Evolutionary conservation across 805 yeast species (phyloP).

Genomic region (Lachancea cidri): DNA sequence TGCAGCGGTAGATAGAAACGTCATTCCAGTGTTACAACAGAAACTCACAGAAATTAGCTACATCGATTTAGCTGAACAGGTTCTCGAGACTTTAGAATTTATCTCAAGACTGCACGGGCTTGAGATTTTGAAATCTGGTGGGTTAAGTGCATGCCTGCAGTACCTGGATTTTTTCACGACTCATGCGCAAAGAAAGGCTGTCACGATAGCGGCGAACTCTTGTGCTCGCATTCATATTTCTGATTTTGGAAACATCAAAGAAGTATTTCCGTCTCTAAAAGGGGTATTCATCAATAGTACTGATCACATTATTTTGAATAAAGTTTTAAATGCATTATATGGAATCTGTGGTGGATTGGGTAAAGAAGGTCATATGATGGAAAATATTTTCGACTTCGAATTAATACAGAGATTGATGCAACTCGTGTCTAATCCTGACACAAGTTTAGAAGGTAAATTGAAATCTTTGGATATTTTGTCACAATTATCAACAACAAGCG

Average conservation of each 20-base stretch:
- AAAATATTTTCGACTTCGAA: conserved; percentile 21
- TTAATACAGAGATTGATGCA: conserved; percentile 33
- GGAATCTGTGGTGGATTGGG: conserved; percentile 23
- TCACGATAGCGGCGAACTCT: conserved; percentile 66
- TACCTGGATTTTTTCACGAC: conserved; percentile 84
- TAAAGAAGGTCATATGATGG: conserved; percentile 14
- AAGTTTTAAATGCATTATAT: conserved; percentile 22
- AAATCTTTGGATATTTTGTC: conserved; percentile 39
- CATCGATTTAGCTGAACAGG: conserved; percentile 91
- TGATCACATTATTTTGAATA: conserved; percentile 37
- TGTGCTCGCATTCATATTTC: conserved; percentile 43
- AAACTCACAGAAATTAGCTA: conserved; percentile 70
- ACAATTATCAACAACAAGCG: conserved; percentile 40
- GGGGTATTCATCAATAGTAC: conserved; percentile 46
- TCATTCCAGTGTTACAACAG: conserved; percentile 57
- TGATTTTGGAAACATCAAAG: conserved; percentile 46
- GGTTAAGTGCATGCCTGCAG: conserved; percentile 59
- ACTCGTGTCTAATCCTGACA: conserved; percentile 28
- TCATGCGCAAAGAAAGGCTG: conserved; percentile 82
- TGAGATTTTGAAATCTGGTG: conserved; percentile 52
- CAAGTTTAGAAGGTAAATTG: conserved; percentile 28
- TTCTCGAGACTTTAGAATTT: conserved; percentile 66
- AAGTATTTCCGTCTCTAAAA: conserved; percentile 55
- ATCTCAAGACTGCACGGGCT: conserved; percentile 52
- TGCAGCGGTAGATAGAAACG: conserved; percentile 58